Percentiles rank a stretch among this genome's conserved stretches.
Evolutionary conservation across 371 early-diverging fungal genomes (phyloP).

Genomic region (Batkoa obscura): DNA sequence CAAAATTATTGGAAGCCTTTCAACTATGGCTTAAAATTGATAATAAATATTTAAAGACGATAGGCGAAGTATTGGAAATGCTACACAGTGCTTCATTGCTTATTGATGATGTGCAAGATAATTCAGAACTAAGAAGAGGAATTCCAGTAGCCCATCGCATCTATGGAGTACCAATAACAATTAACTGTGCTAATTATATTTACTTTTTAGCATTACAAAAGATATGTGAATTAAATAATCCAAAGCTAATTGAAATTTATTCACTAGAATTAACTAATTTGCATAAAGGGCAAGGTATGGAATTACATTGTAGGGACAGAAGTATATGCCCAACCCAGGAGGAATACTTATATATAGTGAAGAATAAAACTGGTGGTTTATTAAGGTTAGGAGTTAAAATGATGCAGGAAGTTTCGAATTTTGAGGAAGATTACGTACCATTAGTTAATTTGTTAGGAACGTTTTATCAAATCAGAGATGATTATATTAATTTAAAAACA

Average conservation of each 20-base stretch:
- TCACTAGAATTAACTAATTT: conserved; percentile 76
- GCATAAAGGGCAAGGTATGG: conserved; percentile 91
- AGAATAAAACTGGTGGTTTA: conserved; percentile 92
- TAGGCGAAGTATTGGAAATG: conserved; percentile 74
- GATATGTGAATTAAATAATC: conserved; percentile 38
- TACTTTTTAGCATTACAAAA: conserved; percentile 81
- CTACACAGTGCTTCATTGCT: conserved; percentile 83
- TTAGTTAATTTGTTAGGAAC: conserved; percentile 78
- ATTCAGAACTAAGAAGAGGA: conserved; percentile 70
- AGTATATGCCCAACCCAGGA: conserved; percentile 65
- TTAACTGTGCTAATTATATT: conserved; percentile 89
- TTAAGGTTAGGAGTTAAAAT: conserved; percentile 76
- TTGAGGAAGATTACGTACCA: conserved; percentile 42
- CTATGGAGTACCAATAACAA: conserved; percentile 76
- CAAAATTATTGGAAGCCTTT: conserved; percentile 74
- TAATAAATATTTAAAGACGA: conserved; percentile 31
- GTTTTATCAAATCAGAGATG: conserved; percentile 91
- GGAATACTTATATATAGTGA: conserved; percentile 77
- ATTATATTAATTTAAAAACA: conserved; percentile 66
- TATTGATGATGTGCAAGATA: conserved; percentile 95
- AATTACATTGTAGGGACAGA: conserved; percentile 74
- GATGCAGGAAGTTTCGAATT: conserved; percentile 53
- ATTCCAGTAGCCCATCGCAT: conserved; percentile 90
- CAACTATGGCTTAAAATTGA: conserved; percentile 72
- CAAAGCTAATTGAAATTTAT: conserved; percentile 53